A percentile compares a stretch with the other conserved stretches of the same genome.
Evolutionary conservation across 768 basidiomycete species (phyloP).

Genomic region (Tricholoma terreum): DNA sequence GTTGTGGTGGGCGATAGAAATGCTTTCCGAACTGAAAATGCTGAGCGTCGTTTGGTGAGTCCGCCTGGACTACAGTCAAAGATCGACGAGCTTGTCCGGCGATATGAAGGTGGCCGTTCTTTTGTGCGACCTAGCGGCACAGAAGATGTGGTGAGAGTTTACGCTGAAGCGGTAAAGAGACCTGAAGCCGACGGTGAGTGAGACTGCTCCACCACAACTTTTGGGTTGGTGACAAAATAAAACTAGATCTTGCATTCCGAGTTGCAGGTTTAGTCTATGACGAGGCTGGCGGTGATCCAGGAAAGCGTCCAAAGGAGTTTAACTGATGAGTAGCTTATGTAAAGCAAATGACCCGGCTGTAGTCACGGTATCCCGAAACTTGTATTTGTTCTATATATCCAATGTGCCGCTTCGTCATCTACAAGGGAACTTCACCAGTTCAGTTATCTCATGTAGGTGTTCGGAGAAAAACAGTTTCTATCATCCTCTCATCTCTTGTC

Average conservation of each 20-base stretch:
- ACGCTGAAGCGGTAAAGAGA: slow-evolving; percentile 82
- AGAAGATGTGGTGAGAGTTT: slow-evolving; percentile 96
- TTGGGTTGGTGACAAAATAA: slow-evolving; percentile 2
- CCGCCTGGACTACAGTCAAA: slow-evolving; percentile 77
- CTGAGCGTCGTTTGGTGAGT: slow-evolving; percentile 82
- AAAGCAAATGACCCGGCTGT: background rate
- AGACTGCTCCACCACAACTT: background rate
- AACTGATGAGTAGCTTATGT: slow-evolving; percentile 9
- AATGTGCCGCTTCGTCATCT: slow-evolving; percentile 92
- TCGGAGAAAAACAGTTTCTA: background rate
- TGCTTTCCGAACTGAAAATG: slow-evolving; percentile 88
- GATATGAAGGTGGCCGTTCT: slow-evolving; percentile 80
- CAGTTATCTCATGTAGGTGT: slow-evolving; percentile 76
- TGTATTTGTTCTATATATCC: background rate
- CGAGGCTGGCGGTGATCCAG: slow-evolving; percentile 75
- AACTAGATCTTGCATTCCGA: slow-evolving; percentile 78
- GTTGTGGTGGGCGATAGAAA: slow-evolving; percentile 82
- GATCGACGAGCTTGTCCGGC: slow-evolving; percentile 77
- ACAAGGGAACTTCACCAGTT: slow-evolving; percentile 93
- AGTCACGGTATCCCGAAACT: background rate
- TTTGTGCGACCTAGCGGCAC: slow-evolving; percentile 98
- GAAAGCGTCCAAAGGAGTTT: slow-evolving; percentile 79
- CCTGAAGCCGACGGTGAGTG: slow-evolving; percentile 79
- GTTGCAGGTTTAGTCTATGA: slow-evolving; percentile 87
- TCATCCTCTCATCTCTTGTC: slow-evolving; percentile 5